These are phyloP conservation scores for Fusarium sp. DNA, from an alignment of 2,329 filamentous ascomycete species.

Conservation along the genomic window DNA sequence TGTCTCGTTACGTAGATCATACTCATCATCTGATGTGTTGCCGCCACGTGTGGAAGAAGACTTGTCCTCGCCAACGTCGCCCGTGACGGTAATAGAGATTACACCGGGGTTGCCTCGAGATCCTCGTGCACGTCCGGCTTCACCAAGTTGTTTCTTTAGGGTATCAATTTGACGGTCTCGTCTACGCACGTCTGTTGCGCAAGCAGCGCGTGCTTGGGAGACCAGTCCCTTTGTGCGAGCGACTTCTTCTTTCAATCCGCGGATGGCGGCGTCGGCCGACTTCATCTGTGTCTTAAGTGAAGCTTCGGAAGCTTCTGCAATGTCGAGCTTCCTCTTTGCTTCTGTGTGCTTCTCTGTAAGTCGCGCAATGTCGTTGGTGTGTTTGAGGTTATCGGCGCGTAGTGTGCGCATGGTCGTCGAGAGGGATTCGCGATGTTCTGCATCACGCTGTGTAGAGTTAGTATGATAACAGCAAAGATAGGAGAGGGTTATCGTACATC, in stretches of 20 bases:
- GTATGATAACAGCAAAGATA: conserved; percentile 5
- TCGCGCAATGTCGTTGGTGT: conserved; percentile 75
- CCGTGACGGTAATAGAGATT: conserved; percentile 68
- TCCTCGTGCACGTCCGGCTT: conserved; percentile 73
- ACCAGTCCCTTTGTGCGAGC: conserved; percentile 82
- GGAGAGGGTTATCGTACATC: conserved; percentile 71
- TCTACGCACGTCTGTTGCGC: conserved; percentile 90
- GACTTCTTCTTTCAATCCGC: conserved; percentile 86
- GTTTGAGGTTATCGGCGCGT: conserved; percentile 79
- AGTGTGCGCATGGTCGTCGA: conserved; percentile 82
- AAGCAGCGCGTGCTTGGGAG: conserved; percentile 85
- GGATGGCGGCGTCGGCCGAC: conserved; percentile 78
- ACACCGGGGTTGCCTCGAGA: conserved; percentile 66
- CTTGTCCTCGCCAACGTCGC: conserved; percentile 65
- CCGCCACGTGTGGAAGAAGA: conserved; percentile 47
- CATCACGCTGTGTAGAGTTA: conserved; percentile 75
- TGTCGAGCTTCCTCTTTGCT: conserved; percentile 66
- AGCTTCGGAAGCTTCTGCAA: conserved; percentile 77
- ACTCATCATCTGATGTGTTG: conserved; percentile 57
- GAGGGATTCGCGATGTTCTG: conserved; percentile 86
- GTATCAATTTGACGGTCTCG: conserved; percentile 89
- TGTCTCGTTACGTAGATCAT: conserved; percentile 86
- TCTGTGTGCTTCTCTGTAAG: conserved; percentile 67
- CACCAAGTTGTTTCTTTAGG: conserved; percentile 86
- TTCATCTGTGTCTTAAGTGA: conserved; percentile 76